Conservation (phyloP, 2,329 filamentous ascomycete species). For the Domatiomyces catenatus region DNA sequence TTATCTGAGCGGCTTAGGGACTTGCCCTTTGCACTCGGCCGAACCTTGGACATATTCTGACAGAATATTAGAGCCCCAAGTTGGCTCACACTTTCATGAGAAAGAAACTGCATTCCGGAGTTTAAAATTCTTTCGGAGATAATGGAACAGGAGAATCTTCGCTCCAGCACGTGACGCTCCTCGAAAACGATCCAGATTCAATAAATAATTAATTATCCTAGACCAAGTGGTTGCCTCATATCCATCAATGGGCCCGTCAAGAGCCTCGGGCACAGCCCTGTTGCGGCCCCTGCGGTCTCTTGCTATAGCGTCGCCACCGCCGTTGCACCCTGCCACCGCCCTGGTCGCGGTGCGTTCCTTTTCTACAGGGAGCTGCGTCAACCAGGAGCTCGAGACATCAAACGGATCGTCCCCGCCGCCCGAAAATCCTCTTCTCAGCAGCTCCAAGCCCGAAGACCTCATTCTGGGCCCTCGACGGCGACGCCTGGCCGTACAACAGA, state of each 20-base stretch:
- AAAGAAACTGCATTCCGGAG: not conserved
- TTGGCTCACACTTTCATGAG: not conserved
- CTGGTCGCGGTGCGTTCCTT: constrained; percentile 3
- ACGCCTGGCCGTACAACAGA: constrained; percentile 52
- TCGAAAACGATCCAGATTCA: not conserved
- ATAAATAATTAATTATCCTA: not conserved
- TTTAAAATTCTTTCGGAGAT: not conserved
- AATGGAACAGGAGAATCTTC: not conserved
- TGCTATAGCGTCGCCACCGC: constrained; percentile 2
- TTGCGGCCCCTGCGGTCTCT: constrained; percentile 12
- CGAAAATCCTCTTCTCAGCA: constrained; percentile 48
- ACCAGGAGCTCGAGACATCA: constrained; percentile 22
- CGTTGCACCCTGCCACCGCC: not conserved
- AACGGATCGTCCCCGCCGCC: constrained; percentile 38
- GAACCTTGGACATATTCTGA: constrained; percentile 1
- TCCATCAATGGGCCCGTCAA: constrained; percentile 11
- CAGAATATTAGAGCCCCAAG: not conserved
- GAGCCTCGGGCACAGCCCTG: constrained; percentile 13
- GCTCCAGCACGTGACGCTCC: not conserved
- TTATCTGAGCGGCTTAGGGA: not conserved
- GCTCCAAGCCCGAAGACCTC: constrained; percentile 49
- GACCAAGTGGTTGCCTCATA: not conserved
- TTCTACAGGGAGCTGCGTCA: constrained; percentile 5
- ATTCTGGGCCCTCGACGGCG: constrained; percentile 76
- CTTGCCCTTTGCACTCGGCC: not conserved